These are phyloP conservation scores for Fusarium oxysporum DNA, from an alignment of 2,329 filamentous ascomycete genomes.

Conservation along the genomic window DNA sequence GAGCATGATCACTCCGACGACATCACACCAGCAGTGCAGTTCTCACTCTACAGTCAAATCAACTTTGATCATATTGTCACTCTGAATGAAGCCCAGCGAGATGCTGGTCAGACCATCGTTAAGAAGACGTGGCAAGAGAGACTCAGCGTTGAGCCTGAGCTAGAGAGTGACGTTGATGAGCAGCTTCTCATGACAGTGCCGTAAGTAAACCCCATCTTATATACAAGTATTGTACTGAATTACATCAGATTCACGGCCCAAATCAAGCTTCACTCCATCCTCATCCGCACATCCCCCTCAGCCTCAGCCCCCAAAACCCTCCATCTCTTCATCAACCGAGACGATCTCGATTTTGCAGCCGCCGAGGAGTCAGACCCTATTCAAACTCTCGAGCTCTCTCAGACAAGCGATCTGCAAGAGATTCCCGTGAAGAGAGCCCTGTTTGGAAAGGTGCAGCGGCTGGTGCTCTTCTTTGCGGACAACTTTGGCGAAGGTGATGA, in stretches of 20 bases:
- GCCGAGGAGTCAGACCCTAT: constrained; percentile 77
- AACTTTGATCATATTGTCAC: constrained; percentile 87
- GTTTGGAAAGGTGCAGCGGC: constrained; percentile 85
- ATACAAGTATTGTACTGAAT: not conserved
- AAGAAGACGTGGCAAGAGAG: constrained; percentile 94
- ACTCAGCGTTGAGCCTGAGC: constrained; percentile 75
- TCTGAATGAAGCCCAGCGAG: constrained; percentile 80
- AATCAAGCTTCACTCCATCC: constrained; percentile 89
- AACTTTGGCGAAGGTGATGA: constrained; percentile 87
- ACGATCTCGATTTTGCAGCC: constrained; percentile 85
- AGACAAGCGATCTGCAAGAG: constrained; percentile 86
- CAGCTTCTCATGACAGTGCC: constrained; percentile 94
- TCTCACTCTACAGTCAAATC: constrained; percentile 91
- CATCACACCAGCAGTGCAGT: constrained; percentile 89
- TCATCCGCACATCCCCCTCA: constrained; percentile 82
- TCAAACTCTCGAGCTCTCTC: constrained; percentile 81
- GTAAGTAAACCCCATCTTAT: constrained; percentile 62
- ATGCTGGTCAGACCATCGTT: constrained; percentile 78
- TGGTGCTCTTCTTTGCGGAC: constrained; percentile 90
- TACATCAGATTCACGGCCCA: constrained; percentile 84
- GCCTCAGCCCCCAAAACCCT: constrained; percentile 81
- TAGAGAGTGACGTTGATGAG: constrained; percentile 89
- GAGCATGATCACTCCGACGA: constrained; percentile 92
- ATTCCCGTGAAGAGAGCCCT: constrained; percentile 87
- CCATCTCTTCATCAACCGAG: constrained; percentile 87